Conservation (phyloP, 2,329 filamentous ascomycete genomes). For the Teratosphaeria nubilosa region DNA sequence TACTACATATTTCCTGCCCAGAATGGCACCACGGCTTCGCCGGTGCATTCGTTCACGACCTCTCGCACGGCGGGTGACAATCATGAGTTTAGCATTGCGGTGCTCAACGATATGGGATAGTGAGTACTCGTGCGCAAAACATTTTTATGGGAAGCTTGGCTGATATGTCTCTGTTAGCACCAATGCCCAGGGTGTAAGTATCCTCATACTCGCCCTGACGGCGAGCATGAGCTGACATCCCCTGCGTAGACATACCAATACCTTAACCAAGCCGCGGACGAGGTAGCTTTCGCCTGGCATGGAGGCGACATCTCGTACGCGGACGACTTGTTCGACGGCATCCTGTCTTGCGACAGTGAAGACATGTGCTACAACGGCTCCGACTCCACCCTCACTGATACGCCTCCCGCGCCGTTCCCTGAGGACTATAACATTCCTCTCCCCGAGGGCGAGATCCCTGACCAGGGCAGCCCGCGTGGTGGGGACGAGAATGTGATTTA, state of each 20-base stretch:
- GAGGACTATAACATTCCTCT: constrained; percentile 33
- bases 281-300: constrained; percentile 44
- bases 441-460: constrained; percentile 35
- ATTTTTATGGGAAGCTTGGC: neutral
- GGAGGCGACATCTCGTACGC: constrained; percentile 44
- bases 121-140: neutral
- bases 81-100: constrained; percentile 35
- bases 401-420: constrained; percentile 25
- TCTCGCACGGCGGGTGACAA: constrained; percentile 34
- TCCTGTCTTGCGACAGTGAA: constrained; percentile 34
- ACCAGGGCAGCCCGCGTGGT: constrained; percentile 38
- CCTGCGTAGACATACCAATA: constrained; percentile 31
- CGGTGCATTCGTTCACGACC: constrained; percentile 39
- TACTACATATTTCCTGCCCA: constrained; percentile 42
- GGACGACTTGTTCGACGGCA: constrained; percentile 43
- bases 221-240: neutral
- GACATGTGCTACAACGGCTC: constrained; percentile 45
- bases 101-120: constrained; percentile 46
- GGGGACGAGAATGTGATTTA: constrained; percentile 42
- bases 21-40: constrained; percentile 41
- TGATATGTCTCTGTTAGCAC: constrained; percentile 20
- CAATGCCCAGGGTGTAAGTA: constrained; percentile 33
- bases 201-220: neutral
- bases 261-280: constrained; percentile 31
- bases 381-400: constrained; percentile 30